A percentile compares a stretch with the other conserved stretches of the same genome.
Evolutionary conservation across 2,329 filamentous ascomycete genomes (phyloP).

Genomic region (Botrytis squamosa): DNA sequence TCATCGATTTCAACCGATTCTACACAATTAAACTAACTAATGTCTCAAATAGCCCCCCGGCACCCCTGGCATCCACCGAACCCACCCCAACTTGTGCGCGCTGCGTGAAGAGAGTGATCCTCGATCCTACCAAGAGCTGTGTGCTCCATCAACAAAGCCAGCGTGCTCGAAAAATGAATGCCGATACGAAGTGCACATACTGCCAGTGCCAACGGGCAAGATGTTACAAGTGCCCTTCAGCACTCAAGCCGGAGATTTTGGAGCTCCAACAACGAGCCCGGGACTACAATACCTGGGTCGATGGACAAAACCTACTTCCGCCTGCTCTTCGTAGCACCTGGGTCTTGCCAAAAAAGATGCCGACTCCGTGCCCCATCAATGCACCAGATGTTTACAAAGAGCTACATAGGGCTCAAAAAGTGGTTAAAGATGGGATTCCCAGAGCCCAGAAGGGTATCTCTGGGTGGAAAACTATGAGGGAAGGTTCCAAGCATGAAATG

Average conservation of each 20-base stretch:
- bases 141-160: background rate
- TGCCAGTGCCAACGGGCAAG: background rate
- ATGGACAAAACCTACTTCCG: background rate
- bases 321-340: background rate
- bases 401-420: background rate
- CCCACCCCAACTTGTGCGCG: background rate
- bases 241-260: background rate
- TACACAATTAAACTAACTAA: background rate
- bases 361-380: background rate
- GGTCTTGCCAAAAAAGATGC: background rate
- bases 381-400: background rate
- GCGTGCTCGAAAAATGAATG: background rate
- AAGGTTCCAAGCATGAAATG: fast-evolving
- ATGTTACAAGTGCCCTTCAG: background rate
- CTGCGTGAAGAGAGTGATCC: background rate
- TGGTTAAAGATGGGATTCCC: fast-evolving
- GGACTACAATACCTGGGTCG: background rate
- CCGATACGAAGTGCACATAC: background rate
- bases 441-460: background rate
- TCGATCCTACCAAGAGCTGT: background rate
- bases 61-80: background rate
- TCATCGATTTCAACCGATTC: background rate
- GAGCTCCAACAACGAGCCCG: background rate
- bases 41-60: background rate
- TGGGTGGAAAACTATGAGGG: background rate